Evolutionary conservation across 2,329 filamentous ascomycete species (phyloP), one percentile per base, ranked within the genome.

Genomic region (Fusarium citri): DNA sequence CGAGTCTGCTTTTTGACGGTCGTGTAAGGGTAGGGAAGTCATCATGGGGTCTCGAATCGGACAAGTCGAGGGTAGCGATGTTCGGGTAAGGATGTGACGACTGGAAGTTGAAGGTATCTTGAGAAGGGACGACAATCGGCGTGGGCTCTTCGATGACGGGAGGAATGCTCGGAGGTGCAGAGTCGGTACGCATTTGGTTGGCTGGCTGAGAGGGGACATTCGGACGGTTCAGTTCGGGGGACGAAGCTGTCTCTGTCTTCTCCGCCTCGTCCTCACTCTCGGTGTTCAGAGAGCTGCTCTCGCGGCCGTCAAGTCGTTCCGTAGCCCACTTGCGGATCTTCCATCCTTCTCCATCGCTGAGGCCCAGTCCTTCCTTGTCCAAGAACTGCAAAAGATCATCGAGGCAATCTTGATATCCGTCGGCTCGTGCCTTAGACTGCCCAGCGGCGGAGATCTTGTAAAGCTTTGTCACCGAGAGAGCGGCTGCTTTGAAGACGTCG

Each of bases 371-470:
- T 76, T 94, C 90, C 76, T 89, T 91, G 78, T 98, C 94, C 56
- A 98, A 83, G 72, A 97, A 97, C 18, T 86, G 81, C n/a, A 98
- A 83, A 8, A 99, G 84, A 72, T 98, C 95, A 69, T 98, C 94
- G 40, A 99, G 84, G 40, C 94, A 97, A 77, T 98, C 94, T 79
- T 98, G 94, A 75, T 98, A 98, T 26, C 96, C 96, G 41, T 94
- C 91, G 53, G 88, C 83, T 51, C 93, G 89, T 48, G 94, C 90
- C 75, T 91, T 90, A 51, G 91, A 86, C 78, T 96, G 91, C 50
- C 93, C 92, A 31, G 89, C 86, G 15, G 93, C 91, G 5, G 95
- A 95, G 41, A 91, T 94, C 81, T 97, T 98, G 84, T 98, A 98
- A 16, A 99, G 89, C 76, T 97, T 97, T 49, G 96, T 98, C 58